phyloP scores from a whole-genome alignment of 192 early-diverging fungal genomes.

The Endogone sp. region DNA sequence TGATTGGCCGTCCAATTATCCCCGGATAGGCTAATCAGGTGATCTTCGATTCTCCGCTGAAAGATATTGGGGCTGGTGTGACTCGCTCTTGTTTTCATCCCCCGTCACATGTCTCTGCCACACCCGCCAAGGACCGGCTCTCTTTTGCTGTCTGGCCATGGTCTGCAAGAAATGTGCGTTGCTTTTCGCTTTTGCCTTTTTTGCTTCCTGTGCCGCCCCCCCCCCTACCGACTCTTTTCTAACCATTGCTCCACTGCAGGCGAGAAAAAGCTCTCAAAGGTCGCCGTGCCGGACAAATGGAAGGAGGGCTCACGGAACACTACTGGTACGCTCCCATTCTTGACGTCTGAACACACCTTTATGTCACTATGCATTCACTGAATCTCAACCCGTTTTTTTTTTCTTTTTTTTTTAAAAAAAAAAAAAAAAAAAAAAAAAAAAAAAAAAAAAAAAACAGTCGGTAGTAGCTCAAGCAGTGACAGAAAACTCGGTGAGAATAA shows the following conservation, averaged over 20 bases:
- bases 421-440: no score
- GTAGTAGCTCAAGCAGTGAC: slow-evolving; percentile 23
- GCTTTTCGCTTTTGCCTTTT: no score
- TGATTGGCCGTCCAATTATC: no score
- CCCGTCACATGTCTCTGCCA: background rate
- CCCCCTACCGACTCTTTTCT: background rate
- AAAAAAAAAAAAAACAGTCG: no score
- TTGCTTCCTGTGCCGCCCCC: no score
- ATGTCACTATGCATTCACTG: background rate
- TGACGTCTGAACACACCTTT: no score
- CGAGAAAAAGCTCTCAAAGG: slow-evolving; percentile 58
- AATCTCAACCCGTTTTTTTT: no score
- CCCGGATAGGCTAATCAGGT: no score
- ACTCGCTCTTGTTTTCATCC: no score
- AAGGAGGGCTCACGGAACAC: slow-evolving; percentile 58
- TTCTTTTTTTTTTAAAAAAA: background rate
- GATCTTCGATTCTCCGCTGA: no score
- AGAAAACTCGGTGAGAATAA: slow-evolving; percentile 61
- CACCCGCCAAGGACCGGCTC: background rate
- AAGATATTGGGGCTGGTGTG: no score
- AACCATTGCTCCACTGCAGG: slow-evolving; percentile 9
- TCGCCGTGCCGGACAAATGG: slow-evolving; percentile 61
- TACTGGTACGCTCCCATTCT: slow-evolving; percentile 22
- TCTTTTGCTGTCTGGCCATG: no score
- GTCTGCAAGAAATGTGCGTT: slow-evolving; percentile 44